Base-by-base conservation (phyloP, 2,329 filamentous ascomycete genomes). In the Calonectria montana region DNA sequence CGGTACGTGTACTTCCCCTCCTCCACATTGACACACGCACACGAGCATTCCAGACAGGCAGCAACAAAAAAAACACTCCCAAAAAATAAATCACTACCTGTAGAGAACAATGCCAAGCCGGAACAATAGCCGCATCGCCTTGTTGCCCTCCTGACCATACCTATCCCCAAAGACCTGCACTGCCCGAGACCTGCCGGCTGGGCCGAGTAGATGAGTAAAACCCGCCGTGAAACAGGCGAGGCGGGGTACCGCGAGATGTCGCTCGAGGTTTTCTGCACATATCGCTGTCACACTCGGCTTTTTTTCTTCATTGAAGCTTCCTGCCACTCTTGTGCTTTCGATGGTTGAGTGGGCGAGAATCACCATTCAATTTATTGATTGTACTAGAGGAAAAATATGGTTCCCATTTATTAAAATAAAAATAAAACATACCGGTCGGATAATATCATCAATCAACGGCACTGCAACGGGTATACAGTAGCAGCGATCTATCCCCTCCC, bases 361-460 rank as follows among this genome's bases (percentile, higher is more conserved):
- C 21, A 16, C n/a, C 1, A 25, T 59, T 13, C 16, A 21, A 18
- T 21, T 39, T 13, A 3, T 18, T 27, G 31, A n/a, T n/a, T 9
- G 2, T 16, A 39, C 35, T 16, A 16, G 15, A 6, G 13, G 6
- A 25, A 39, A 39, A 5, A 16, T 8, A 39, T 59, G 16, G 13
- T 23, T 39, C 8, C 12, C n/a, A 4, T 39, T 59, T 39, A 12
- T 35, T 10, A 35, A 35, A 35, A 7, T 10, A 35, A 35, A 57
- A 57, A 55, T 23, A n/a, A n/a, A n/a, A n/a, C n/a, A n/a, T 9
- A 12, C 21, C 53, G 23, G 35, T 31, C 29, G 29, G 18, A 45
- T 37, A 21, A 37, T 53, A 53, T 65, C 62, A 23, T 31, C 62
- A 45, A 16, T 69, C n/a, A 43, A 65, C 67, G 31, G 43, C 27